Conservation (phyloP, 148 eudicot species). For the Silene latifolia region DNA sequence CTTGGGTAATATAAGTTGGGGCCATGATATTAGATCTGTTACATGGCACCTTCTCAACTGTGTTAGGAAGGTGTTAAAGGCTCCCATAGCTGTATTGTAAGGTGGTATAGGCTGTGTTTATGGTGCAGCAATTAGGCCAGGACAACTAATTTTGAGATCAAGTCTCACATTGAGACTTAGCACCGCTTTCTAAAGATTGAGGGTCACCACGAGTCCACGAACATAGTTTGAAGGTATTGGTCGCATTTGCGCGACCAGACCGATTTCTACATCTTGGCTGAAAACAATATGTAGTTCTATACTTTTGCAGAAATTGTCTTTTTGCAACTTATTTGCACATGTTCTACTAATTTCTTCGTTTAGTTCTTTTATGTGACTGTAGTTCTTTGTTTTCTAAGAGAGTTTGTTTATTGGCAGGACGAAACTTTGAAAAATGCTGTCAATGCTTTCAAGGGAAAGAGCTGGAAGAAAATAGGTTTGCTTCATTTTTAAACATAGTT, state of each 20-base stretch:
- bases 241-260: not conserved
- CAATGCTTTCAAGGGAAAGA: slow-evolving; percentile 57
- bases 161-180: too few relatives aligned
- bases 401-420: slow-evolving; percentile 47
- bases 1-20: not conserved
- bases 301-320: not conserved
- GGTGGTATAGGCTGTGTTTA: not conserved
- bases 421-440: slow-evolving; percentile 80
- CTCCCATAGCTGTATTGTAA: not conserved
- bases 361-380: not conserved
- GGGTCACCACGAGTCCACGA: not conserved
- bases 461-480: slow-evolving; percentile 91
- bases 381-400: slow-evolving; percentile 7
- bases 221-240: not conserved
- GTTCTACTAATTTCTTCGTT: not conserved
- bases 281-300: not conserved
- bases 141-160: too few relatives aligned
- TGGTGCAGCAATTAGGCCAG: not conserved
- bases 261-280: not conserved
- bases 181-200: too few relatives aligned
- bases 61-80: not conserved
- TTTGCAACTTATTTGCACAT: not conserved
- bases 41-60: not conserved
- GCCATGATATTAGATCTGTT: not conserved
- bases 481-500: not conserved